Evolutionary conservation across 2,329 filamentous ascomycete species (phyloP), one percentile per base, ranked within the genome.

Genomic region (Albophoma yamanashiensis): DNA sequence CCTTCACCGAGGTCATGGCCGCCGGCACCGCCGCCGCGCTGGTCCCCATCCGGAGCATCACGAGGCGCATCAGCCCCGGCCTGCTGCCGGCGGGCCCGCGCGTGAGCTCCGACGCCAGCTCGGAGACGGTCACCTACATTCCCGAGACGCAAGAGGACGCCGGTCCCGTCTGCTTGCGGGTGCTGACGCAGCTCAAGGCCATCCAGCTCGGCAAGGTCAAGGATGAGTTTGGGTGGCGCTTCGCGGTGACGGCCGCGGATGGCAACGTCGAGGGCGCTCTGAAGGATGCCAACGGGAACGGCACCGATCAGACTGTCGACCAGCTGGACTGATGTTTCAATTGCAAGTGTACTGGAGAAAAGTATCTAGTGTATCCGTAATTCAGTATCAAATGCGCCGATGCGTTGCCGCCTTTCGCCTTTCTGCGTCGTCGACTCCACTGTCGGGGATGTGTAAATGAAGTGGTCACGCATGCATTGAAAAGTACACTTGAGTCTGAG

Each of bases 41-140:
- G 59, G 92, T 97, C 3, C 93, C 93, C 1, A 94, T 97, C 74
- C 89, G 89, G 63, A 94, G 89, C 66, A 96, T 97, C 72, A 94
- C 90, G 3, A 85, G 92, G 68, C 82, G 79, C 52, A 63, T 34
- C n/a, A 36, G 4, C 20, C 17, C 22, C 57, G 62, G 42, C 25
- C 42, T 57, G 17, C 64, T 71, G 22, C 66, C 75, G 0, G 68
- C 73, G 5, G 74, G 76, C 17, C 65, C 75, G 15, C 71, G 73
- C 45, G 78, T 77, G 22, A 73, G 77, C 55, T 70, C 71, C 12
- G 74, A 73, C 58, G 66, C 60, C 7, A 64, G 60, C 22, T 66
- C 65, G 1, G 82, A 87, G 71, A 82, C 76, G 34, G 76, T 83
- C 57, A 79, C 76, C 3, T 88, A 84, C 66, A 79, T 87, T 50